Evolutionary conservation across 2,329 filamentous ascomycete genomes (phyloP), one percentile per base, ranked within the genome.

Genomic region (Aspergillus puulaauensis): DNA sequence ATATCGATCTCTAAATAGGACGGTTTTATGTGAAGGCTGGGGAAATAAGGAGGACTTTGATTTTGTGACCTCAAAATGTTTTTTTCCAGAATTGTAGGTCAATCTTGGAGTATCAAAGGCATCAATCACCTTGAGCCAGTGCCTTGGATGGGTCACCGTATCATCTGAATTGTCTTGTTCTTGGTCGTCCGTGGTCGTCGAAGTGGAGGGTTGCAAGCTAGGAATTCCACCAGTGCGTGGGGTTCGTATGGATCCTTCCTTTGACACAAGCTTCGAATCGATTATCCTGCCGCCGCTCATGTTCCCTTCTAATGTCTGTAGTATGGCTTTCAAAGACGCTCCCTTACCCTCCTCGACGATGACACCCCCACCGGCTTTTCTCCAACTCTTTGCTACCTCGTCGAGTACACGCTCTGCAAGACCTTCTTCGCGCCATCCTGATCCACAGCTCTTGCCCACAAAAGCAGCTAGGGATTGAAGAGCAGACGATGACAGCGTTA

Each of bases 381-480:
- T 98, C 96, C 95, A 99, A 65, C 85, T 85, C 73, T 90, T 89
- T 1, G 95, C 93, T 7, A 93, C 86, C 74, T 98, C 95, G 68
- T 99, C 95, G 37, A 99, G 78, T 12, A 97, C 91, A 64, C 88
- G 89, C 74, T 99, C 96, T 3, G 93, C 95, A 33, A 97, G 80
- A 0, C 96, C 93, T 72, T 96, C 92, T 77, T 98, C 93, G 67
- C 93, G 86, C 95, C 95, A 99, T 87, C 88, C 91, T 57, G 93
- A 93, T 35, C 95, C 95, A 73, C 95, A 99, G 74, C 96, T 90
- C 66, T 90, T 88, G 11, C 95, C 96, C 53, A 99, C 89, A 73
- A 99, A 99, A 1, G 85, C 83, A 19, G 95, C 93, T 33, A 99
- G 82, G 47, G 90, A 86, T 73, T 93, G 88, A 5, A 99, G 80